Conservation (phyloP, 305 asterid species). For the Fraxinus angustifolia region DNA sequence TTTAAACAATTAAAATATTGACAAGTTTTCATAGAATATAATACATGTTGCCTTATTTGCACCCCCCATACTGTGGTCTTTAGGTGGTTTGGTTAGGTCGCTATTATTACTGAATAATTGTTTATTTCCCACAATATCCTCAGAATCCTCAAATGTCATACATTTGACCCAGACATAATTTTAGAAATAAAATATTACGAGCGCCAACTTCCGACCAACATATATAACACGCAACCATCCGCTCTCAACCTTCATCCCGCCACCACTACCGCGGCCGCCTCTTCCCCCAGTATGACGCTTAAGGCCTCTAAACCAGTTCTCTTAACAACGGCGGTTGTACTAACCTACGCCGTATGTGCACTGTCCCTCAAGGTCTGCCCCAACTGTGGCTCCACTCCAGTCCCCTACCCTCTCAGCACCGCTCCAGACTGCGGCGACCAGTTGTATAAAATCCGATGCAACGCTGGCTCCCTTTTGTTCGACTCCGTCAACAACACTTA, state of each 20-base stretch:
- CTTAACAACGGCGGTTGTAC: constrained; percentile 29
- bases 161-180: constrained; percentile 22
- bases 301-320: not conserved
- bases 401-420: constrained; percentile 90
- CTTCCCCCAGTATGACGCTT: not conserved
- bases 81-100: not conserved
- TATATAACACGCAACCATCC: not conserved
- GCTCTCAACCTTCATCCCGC: not conserved
- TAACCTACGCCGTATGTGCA: constrained; percentile 29
- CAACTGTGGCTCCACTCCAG: constrained; percentile 60
- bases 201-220: constrained; percentile 17
- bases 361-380: constrained; percentile 55
- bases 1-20: not conserved
- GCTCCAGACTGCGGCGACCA: constrained; percentile 76
- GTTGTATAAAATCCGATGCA: constrained; percentile 60
- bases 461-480: constrained; percentile 37
- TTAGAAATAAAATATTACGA: not conserved
- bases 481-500: constrained; percentile 71
- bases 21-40: not conserved
- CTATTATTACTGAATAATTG: constrained; percentile 1
- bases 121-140: not conserved
- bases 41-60: not conserved
- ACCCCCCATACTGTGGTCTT: not conserved
- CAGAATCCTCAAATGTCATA: constrained; percentile 1
- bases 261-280: constrained; percentile 8